Conservation (phyloP, 768 basidiomycete genomes). For the Krasilnikovozyma curviuscula region DNA sequence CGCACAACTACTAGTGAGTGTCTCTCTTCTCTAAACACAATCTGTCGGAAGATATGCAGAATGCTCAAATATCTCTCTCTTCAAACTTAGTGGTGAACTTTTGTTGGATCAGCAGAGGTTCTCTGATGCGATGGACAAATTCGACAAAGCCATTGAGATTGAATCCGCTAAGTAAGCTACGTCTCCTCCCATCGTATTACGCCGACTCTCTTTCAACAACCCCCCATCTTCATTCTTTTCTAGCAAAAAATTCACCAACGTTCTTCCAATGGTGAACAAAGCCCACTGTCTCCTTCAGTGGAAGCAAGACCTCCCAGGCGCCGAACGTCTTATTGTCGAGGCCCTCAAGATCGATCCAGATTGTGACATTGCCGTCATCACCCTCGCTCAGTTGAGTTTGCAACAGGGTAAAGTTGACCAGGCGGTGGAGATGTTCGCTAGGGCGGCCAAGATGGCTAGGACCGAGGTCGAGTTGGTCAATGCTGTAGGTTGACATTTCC, state of each 20-base stretch:
- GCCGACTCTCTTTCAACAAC: constrained; percentile 3
- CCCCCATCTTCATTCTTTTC: constrained; percentile 13
- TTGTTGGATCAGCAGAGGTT: constrained; percentile 78
- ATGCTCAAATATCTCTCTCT: not conserved
- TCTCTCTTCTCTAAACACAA: not conserved
- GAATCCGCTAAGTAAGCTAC: constrained; percentile 49
- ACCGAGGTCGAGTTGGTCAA: constrained; percentile 64
- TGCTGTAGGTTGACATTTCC: constrained; percentile 19
- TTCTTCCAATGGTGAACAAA: constrained; percentile 88
- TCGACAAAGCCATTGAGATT: constrained; percentile 74
- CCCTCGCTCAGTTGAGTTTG: constrained; percentile 74
- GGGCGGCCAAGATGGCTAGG: constrained; percentile 65
- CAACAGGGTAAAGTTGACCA: constrained; percentile 76
- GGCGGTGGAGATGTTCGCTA: constrained; percentile 69
- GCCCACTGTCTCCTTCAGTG: constrained; percentile 91
- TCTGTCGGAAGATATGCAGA: not conserved
- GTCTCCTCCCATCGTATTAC: not conserved
- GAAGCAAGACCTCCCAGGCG: constrained; percentile 56
- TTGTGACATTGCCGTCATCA: constrained; percentile 91
- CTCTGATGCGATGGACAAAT: constrained; percentile 65
- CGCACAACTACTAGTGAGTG: constrained; percentile 76
- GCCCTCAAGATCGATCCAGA: constrained; percentile 75
- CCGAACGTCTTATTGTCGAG: constrained; percentile 64
- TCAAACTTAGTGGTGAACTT: constrained; percentile 56
- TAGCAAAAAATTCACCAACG: constrained; percentile 42